Conservation (phyloP, 495 filamentous ascomycete species). For the Aspergillus bridgeri region DNA sequence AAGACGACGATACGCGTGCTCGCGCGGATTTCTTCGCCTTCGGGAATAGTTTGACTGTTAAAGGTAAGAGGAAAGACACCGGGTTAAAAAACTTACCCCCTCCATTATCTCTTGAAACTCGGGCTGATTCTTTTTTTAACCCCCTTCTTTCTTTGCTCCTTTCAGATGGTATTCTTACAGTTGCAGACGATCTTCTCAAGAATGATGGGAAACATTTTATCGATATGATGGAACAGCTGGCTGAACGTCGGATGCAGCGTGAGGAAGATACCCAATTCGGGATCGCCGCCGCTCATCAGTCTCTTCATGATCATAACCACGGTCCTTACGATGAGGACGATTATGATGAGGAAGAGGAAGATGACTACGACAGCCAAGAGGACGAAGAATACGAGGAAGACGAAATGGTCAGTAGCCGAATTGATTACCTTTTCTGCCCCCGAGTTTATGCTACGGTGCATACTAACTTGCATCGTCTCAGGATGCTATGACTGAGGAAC, state of each 20-base stretch:
- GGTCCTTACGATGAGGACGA: slow-evolving; percentile 69
- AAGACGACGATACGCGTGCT: slow-evolving; percentile 49
- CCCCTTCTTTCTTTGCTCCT: slow-evolving; percentile 13
- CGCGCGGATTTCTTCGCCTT: slow-evolving; percentile 90
- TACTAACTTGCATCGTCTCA: slow-evolving; percentile 42
- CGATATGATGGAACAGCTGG: slow-evolving; percentile 99
- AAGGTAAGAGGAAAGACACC: slow-evolving; percentile 61
- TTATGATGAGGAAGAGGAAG: slow-evolving; percentile 77
- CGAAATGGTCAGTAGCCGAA: slow-evolving; percentile 60
- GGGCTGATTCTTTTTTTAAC: slow-evolving; percentile 31
- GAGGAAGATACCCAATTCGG: slow-evolving; percentile 84
- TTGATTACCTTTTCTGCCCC: slow-evolving; percentile 10
- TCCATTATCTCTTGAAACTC: slow-evolving; percentile 18
- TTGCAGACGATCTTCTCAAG: slow-evolving; percentile 96
- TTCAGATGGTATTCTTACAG: slow-evolving; percentile 94
- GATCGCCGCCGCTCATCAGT: slow-evolving; percentile 55
- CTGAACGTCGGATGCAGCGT: slow-evolving; percentile 92
- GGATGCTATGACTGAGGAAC: slow-evolving; percentile 96
- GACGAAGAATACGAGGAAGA: slow-evolving; percentile 85
- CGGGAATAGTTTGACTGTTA: slow-evolving; percentile 92
- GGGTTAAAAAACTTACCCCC: not conserved
- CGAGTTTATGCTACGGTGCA: slow-evolving; percentile 3
- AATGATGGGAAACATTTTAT: slow-evolving; percentile 99
- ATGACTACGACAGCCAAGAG: slow-evolving; percentile 82
- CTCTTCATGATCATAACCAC: slow-evolving; percentile 63